These are phyloP conservation scores for Solanum lignicaule DNA, from an alignment of 257 asterid species.

Conservation along the genomic window DNA sequence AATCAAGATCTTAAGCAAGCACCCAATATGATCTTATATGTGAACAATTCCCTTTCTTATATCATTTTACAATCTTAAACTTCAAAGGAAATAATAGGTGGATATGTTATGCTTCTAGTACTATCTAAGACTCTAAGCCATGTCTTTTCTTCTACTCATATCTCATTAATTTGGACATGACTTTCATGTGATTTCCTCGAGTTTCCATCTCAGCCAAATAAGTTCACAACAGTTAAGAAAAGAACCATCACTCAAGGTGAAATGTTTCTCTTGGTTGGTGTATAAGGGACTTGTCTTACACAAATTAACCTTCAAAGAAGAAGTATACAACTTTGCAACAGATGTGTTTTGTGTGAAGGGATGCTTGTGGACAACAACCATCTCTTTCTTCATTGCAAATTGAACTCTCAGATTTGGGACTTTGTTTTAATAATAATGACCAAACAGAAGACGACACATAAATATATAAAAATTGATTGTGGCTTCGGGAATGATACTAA, in stretches of 20 bases:
- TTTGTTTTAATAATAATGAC: not conserved
- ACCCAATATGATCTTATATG: not conserved
- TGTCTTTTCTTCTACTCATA: not conserved
- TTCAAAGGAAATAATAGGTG: not conserved
- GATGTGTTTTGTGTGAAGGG: not conserved
- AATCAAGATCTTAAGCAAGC: not conserved
- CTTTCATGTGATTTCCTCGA: not conserved
- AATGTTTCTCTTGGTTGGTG: not conserved
- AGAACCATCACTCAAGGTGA: not conserved
- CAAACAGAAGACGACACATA: not conserved
- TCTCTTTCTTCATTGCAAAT: not conserved
- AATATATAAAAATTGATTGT: not conserved
- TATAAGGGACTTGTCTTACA: not conserved
- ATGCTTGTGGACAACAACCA: not conserved
- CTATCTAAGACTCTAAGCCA: not conserved
- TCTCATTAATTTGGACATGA: not conserved
- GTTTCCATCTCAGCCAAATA: not conserved
- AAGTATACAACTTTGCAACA: not conserved
- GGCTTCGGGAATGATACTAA: slow-evolving; percentile 12
- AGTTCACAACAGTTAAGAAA: not conserved
- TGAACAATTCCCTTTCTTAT: not conserved
- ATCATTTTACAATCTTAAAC: not conserved
- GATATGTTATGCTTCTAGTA: not conserved
- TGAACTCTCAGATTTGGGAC: not conserved
- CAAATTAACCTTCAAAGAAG: not conserved